These are phyloP conservation scores for Pseudogymnoascus sp. DNA, from an alignment of 2,329 filamentous ascomycete species.

Conservation along the genomic window DNA sequence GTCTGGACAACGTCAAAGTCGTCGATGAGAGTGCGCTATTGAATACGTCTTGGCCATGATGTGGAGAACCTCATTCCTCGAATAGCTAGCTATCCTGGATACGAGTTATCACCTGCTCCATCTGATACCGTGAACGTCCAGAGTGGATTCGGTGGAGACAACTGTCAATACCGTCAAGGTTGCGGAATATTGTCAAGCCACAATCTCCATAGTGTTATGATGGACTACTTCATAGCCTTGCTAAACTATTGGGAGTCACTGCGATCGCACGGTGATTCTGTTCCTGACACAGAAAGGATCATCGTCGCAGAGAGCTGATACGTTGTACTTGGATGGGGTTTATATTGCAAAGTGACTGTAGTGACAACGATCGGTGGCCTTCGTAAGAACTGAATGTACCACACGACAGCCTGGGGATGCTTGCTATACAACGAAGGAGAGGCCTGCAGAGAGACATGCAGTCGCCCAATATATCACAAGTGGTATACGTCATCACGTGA, in stretches of 20 bases:
- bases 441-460: neutral
- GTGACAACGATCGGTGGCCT: neutral
- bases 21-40: neutral
- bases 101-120: slow-evolving; percentile 3
- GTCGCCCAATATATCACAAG: neutral
- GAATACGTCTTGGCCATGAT: neutral
- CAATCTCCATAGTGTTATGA: neutral
- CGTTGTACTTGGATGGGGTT: neutral
- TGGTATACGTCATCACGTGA: neutral
- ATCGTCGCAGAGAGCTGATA: neutral
- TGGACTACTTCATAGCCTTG: neutral
- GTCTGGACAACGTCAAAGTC: neutral
- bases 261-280: neutral
- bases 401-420: neutral
- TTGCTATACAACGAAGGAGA: neutral
- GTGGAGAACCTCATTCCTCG: neutral
- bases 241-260: neutral
- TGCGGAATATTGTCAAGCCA: neutral
- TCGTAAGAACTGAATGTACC: neutral
- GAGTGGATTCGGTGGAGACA: neutral
- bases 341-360: slow-evolving; percentile 3
- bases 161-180: neutral
- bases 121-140: neutral
- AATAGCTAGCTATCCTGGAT: neutral
- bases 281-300: neutral